phyloP scores from a whole-genome alignment of 2,329 filamentous ascomycete species.

The Fusarium longipes region DNA sequence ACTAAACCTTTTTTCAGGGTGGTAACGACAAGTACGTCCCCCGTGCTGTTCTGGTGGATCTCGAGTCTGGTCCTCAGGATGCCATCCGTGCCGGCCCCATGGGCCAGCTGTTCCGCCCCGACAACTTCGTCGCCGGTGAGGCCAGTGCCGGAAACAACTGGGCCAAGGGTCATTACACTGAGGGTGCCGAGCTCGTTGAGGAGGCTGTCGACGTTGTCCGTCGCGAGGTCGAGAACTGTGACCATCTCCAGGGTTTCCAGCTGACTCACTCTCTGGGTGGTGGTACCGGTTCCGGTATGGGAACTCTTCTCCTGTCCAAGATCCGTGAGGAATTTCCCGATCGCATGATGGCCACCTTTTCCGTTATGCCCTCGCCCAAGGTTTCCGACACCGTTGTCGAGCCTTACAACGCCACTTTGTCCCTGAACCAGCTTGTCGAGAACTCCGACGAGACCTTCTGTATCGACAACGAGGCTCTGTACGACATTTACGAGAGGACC shows the following conservation, averaged over 20 bases:
- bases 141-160: constrained; percentile 99
- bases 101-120: constrained; percentile 98
- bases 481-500: constrained; percentile 99
- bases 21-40: constrained; percentile 99
- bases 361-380: constrained; percentile 97
- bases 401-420: constrained; percentile 99
- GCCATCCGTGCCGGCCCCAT: constrained; percentile 97
- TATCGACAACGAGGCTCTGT: constrained; percentile 99
- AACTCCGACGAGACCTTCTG: constrained; percentile 99
- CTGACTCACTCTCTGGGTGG: constrained; percentile 99
- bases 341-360: constrained; percentile 99
- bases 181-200: constrained; percentile 98
- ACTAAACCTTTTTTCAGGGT: constrained; percentile 66
- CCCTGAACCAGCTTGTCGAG: constrained; percentile 98
- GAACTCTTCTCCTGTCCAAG: constrained; percentile 99
- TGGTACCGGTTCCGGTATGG: constrained; percentile 99
- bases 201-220: constrained; percentile 98
- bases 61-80: constrained; percentile 99
- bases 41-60: constrained; percentile 97
- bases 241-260: constrained; percentile 99
- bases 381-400: constrained; percentile 99
- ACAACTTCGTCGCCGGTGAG: constrained; percentile 99
- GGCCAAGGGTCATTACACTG: constrained; percentile 99
- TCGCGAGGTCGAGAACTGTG: constrained; percentile 97
- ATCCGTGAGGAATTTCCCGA: constrained; percentile 99